Conservation (phyloP, 2,329 filamentous ascomycete genomes). For the Dryadomyces quercus-mongolicae region DNA sequence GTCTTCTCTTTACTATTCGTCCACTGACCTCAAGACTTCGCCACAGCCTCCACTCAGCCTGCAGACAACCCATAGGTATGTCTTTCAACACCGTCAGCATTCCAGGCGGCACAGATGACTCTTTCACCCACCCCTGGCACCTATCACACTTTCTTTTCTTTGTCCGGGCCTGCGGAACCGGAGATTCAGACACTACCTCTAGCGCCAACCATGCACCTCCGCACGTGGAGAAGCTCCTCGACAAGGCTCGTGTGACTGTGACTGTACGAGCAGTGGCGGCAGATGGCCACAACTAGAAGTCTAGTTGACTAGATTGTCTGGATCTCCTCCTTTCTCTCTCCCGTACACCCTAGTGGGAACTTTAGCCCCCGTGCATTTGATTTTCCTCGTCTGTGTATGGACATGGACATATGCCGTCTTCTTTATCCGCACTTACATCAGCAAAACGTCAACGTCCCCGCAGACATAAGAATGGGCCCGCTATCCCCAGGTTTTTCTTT, state of each 20-base stretch:
- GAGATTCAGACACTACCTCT: neutral
- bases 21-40: too few relatives aligned
- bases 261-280: neutral
- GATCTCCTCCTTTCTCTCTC: neutral
- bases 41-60: too few relatives aligned
- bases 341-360: too few relatives aligned
- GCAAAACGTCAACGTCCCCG: too few relatives aligned
- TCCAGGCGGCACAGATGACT: neutral
- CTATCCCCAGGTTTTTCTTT: too few relatives aligned
- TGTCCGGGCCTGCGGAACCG: conserved; percentile 1
- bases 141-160: neutral
- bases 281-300: neutral
- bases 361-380: too few relatives aligned
- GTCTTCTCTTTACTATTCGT: too few relatives aligned
- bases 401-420: neutral
- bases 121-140: too few relatives aligned
- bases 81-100: too few relatives aligned
- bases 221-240: neutral
- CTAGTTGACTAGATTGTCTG: neutral
- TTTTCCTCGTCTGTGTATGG: too few relatives aligned
- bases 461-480: too few relatives aligned
- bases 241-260: neutral
- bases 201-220: neutral
- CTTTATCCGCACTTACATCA: neutral
- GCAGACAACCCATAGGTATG: neutral